Percentiles rank a stretch among this genome's conserved stretches.
Evolutionary conservation across 169 alveolate species (phyloP).

Genomic region (Eimeria maxima): DNA sequence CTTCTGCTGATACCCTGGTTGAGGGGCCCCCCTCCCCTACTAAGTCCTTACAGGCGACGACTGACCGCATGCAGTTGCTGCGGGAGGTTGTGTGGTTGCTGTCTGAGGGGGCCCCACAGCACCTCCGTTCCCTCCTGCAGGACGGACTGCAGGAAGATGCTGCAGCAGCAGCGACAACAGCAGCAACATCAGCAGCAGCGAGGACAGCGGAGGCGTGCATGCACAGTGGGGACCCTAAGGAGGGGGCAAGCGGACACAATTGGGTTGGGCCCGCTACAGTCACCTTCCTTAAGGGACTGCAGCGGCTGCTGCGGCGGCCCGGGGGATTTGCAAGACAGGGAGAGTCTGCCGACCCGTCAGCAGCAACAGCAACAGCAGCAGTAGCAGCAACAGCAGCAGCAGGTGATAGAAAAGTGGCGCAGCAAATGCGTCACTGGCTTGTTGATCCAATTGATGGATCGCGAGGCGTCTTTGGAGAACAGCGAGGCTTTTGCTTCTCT

Average conservation of each 20-base stretch:
- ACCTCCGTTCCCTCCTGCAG: not conserved
- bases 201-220: not conserved
- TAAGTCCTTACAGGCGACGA: not conserved
- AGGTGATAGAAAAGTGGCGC: not conserved
- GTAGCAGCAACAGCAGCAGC: slow-evolving; percentile 11
- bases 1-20: not conserved
- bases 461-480: slow-evolving; percentile 11
- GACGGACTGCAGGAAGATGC: not conserved
- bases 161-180: slow-evolving; percentile 23
- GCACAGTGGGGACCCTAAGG: not conserved
- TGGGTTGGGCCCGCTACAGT: slow-evolving; percentile 16
- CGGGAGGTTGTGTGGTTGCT: slow-evolving; percentile 67
- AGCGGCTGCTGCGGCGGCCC: slow-evolving; percentile 66
- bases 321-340: not conserved
- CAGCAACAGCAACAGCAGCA: slow-evolving; percentile 36
- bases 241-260: not conserved
- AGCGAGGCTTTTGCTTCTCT: slow-evolving; percentile 35
- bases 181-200: slow-evolving; percentile 29
- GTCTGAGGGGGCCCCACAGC: slow-evolving; percentile 47
- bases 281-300: slow-evolving; percentile 35
- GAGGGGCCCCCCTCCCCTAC: not conserved
- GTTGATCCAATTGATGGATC: slow-evolving; percentile 63
- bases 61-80: not conserved
- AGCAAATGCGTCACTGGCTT: slow-evolving; percentile 31
- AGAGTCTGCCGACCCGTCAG: not conserved